These are phyloP conservation scores for Penicillium canariense DNA, from an alignment of 495 filamentous ascomycete genomes.

Conservation along the genomic window DNA sequence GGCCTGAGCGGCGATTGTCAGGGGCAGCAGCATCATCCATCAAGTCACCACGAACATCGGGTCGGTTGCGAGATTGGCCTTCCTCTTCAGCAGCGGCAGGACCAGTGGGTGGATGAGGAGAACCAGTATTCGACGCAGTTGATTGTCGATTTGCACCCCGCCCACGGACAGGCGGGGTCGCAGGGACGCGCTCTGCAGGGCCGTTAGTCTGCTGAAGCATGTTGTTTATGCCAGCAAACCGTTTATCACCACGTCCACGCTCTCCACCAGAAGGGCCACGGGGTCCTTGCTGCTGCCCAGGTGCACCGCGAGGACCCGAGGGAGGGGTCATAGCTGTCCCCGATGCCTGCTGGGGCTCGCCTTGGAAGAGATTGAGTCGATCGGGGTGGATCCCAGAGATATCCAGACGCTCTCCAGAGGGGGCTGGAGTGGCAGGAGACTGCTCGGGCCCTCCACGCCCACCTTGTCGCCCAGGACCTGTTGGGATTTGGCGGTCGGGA, in stretches of 20 bases:
- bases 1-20: conserved; percentile 28
- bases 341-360: conserved; percentile 20
- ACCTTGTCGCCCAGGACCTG: conserved; percentile 36
- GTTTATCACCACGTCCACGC: conserved; percentile 42
- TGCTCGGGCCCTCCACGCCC: conserved; percentile 31
- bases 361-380: conserved; percentile 33
- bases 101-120: conserved; percentile 31
- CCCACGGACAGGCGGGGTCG: conserved; percentile 38
- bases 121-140: conserved; percentile 22
- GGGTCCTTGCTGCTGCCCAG: conserved; percentile 25
- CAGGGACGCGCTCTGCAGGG: conserved; percentile 30
- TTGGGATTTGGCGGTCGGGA: conserved; percentile 37
- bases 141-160: conserved; percentile 38
- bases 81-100: conserved; percentile 28
- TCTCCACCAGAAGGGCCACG: conserved; percentile 39
- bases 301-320: conserved; percentile 38
- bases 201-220: conserved; percentile 45
- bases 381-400: conserved; percentile 50
- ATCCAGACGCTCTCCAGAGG: conserved; percentile 27
- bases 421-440: conserved; percentile 23
- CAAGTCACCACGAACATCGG: conserved; percentile 30
- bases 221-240: conserved; percentile 43
- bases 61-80: conserved; percentile 18
- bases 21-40: conserved; percentile 32
- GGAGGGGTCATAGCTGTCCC: conserved; percentile 32